Conservation (phyloP, 2,329 filamentous ascomycete species). For the Ophiocordyceps camponoti-leonardi region DNA sequence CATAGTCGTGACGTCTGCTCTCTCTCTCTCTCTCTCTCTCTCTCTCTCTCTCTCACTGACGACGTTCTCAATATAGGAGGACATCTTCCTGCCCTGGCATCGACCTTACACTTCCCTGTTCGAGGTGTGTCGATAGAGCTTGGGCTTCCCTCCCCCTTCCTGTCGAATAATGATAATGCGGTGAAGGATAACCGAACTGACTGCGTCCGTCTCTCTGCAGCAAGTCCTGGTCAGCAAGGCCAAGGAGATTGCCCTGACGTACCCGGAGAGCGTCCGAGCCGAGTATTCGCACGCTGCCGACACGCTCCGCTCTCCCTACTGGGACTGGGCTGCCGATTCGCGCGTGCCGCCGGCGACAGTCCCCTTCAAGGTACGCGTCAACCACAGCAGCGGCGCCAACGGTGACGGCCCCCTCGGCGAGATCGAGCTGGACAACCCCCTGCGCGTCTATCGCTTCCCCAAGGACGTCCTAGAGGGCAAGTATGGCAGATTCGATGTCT, state of each 20-base stretch:
- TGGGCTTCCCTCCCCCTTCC: not conserved
- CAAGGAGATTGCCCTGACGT: conserved; percentile 26
- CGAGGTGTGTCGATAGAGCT: conserved; percentile 22
- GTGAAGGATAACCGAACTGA: not conserved
- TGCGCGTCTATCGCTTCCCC: conserved; percentile 33
- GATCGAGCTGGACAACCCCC: conserved; percentile 28
- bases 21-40: no score
- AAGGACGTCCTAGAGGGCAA: conserved; percentile 16
- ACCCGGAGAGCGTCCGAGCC: conserved; percentile 15
- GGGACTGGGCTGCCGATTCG: conserved; percentile 32
- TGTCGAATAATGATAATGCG: not conserved
- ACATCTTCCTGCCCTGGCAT: conserved; percentile 37
- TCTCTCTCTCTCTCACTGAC: not conserved
- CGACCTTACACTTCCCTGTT: conserved; percentile 35
- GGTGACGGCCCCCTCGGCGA: conserved; percentile 6
- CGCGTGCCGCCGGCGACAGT: conserved; percentile 22
- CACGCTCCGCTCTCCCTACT: conserved; percentile 29
- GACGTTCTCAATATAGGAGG: conserved; percentile 11
- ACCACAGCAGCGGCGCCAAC: conserved; percentile 7
- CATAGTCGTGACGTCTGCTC: not conserved
- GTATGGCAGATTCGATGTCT: conserved; percentile 16
- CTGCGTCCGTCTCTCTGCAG: conserved; percentile 7
- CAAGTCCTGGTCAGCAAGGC: conserved; percentile 32
- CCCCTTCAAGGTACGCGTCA: conserved; percentile 18
- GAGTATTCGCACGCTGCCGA: conserved; percentile 27